Evolutionary conservation across 1,284 basidiomycete species (phyloP).

Genomic region (Xerocomus amazonicus): DNA sequence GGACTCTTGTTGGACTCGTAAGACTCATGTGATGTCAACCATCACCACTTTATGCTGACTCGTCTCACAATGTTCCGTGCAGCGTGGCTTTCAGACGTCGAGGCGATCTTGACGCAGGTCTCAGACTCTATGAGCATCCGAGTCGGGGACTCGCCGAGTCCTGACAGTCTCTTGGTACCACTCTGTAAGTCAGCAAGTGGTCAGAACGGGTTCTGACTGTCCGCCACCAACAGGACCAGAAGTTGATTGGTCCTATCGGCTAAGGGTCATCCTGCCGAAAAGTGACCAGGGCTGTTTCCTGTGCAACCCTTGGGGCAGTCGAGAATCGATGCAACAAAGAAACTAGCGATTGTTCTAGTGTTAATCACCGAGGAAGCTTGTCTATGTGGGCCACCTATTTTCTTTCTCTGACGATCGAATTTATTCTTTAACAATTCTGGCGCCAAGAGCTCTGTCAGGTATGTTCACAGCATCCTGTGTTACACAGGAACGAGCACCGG

Average conservation of each 20-base stretch:
- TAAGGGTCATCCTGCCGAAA: too few relatives aligned
- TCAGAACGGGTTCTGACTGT: too few relatives aligned
- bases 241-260: too few relatives aligned
- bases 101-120: constrained; percentile 12
- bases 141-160: too few relatives aligned
- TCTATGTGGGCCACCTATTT: not conserved
- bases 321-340: not conserved
- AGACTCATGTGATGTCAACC: not conserved
- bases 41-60: not conserved
- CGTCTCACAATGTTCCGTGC: constrained; percentile 15
- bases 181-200: too few relatives aligned
- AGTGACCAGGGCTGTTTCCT: too few relatives aligned
- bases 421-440: not conserved
- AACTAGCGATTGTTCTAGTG: not conserved
- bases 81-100: constrained; percentile 1
- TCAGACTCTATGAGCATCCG: not conserved
- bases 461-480: constrained; percentile 7
- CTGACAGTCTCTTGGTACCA: too few relatives aligned
- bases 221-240: too few relatives aligned
- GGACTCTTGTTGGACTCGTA: constrained; percentile 13
- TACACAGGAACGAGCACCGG: constrained; percentile 11
- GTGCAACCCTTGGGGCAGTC: too few relatives aligned
- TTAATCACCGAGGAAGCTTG: constrained; percentile 14
- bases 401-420: constrained; percentile 3
- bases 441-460: not conserved